phyloP scores from a whole-genome alignment of 2,329 filamentous ascomycete genomes.

The Podosphaera xanthii region DNA sequence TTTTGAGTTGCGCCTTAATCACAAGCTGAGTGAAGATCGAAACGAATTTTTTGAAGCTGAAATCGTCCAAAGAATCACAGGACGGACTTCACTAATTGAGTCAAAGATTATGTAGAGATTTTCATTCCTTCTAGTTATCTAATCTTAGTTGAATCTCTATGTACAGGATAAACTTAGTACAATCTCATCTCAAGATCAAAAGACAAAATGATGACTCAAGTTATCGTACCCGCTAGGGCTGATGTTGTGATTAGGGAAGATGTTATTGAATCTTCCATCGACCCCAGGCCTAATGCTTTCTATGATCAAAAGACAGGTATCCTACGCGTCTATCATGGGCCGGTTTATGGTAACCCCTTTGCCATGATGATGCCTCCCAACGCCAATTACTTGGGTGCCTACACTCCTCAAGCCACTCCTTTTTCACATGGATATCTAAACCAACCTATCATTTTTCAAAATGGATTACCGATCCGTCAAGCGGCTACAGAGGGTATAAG shows the following conservation, averaged over 20 bases:
- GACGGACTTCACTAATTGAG: not conserved
- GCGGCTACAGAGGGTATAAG: not conserved
- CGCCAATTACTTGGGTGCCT: conserved; percentile 19
- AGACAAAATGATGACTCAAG: not conserved
- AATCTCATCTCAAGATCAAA: too few relatives aligned
- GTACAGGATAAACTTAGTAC: too few relatives aligned
- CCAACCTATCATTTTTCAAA: not conserved
- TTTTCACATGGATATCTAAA: not conserved
- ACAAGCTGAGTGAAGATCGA: too few relatives aligned
- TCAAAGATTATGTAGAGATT: not conserved
- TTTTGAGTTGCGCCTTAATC: too few relatives aligned
- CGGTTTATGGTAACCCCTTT: conserved; percentile 28
- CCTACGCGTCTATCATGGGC: conserved; percentile 33
- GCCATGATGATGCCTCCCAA: conserved; percentile 18
- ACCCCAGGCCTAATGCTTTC: conserved; percentile 36
- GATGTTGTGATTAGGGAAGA: conserved; percentile 32
- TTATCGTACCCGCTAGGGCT: conserved; percentile 12
- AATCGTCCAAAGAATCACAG: not conserved
- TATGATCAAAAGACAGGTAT: conserved; percentile 29
- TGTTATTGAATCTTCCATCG: conserved; percentile 26
- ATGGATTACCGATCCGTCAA: not conserved
- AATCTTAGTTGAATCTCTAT: too few relatives aligned
- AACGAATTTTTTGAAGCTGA: not conserved
- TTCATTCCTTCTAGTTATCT: not conserved
- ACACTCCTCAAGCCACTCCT: not conserved